Percentiles rank a stretch among this genome's conserved stretches.
Evolutionary conservation across 179 eudicot species (phyloP).

Genomic region (Beta corolliflora): DNA sequence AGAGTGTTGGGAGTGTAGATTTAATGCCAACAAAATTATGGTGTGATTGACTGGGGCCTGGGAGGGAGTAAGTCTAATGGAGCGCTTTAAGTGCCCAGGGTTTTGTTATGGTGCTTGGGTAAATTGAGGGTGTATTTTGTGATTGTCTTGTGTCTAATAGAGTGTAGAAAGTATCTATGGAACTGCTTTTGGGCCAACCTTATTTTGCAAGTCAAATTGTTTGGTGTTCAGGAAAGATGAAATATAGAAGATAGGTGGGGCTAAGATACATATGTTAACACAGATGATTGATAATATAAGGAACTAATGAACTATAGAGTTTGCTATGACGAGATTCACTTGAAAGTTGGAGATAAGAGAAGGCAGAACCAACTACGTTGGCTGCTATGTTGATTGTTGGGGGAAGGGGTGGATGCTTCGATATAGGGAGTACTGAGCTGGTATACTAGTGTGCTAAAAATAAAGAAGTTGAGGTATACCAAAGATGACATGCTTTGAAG

Average conservation of each 20-base stretch:
- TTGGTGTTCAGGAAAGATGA: not conserved
- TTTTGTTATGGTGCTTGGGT: not conserved
- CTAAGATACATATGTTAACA: not conserved
- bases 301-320: not conserved
- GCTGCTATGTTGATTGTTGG: not conserved
- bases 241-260: not conserved
- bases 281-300: not conserved
- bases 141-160: not conserved
- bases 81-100: not conserved
- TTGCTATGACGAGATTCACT: not conserved
- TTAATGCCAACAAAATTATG: not conserved
- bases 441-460: not conserved
- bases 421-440: not conserved
- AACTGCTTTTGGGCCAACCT: not conserved
- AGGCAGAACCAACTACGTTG: not conserved
- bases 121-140: not conserved
- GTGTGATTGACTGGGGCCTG: not conserved
- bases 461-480: not conserved
- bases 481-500: not conserved
- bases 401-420: not conserved
- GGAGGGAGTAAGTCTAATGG: not conserved
- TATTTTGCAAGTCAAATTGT: not conserved
- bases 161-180: no score
- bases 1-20: not conserved
- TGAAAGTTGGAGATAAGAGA: not conserved